These are phyloP conservation scores for Tetracladium marchalianum DNA, from an alignment of 495 filamentous ascomycete genomes.

Conservation along the genomic window DNA sequence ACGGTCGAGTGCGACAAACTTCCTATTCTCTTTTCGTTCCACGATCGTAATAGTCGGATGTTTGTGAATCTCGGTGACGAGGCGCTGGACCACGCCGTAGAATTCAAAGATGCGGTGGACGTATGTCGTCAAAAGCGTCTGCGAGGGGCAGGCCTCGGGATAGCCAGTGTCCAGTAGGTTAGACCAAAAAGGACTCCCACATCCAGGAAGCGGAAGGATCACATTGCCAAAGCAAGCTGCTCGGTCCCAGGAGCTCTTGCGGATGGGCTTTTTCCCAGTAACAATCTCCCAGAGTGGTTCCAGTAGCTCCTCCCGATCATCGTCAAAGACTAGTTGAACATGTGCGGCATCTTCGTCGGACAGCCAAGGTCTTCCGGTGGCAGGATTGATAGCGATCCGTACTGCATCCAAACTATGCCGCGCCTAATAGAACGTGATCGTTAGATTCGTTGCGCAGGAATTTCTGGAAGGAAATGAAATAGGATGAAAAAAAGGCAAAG, in stretches of 20 bases:
- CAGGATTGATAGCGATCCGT: constrained; percentile 18
- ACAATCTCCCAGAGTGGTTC: constrained; percentile 27
- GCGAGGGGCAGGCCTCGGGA: constrained; percentile 19
- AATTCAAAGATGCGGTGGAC: constrained; percentile 19
- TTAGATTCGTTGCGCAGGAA: constrained; percentile 11
- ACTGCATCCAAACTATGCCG: constrained; percentile 22
- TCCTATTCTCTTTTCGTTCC: constrained; percentile 23
- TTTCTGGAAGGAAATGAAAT: constrained; percentile 2
- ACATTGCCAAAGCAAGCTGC: constrained; percentile 20
- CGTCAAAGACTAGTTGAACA: constrained; percentile 28
- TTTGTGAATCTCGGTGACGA: constrained; percentile 3
- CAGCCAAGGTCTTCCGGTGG: constrained; percentile 9
- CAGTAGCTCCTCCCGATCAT: constrained; percentile 25
- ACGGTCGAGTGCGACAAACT: constrained; percentile 18
- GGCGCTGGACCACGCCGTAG: constrained; percentile 15
- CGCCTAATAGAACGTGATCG: constrained; percentile 11
- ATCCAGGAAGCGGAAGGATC: constrained; percentile 29
- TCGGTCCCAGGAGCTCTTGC: constrained; percentile 17
- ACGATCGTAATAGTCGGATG: constrained; percentile 25
- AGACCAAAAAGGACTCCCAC: constrained; percentile 28
- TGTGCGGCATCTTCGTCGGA: constrained; percentile 18
- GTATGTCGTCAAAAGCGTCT: constrained; percentile 23
- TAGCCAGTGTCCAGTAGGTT: constrained; percentile 13
- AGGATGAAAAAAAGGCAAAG: constrained; percentile 9
- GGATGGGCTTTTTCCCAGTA: constrained; percentile 17